Base-by-base conservation (phyloP, 1,284 basidiomycete genomes). In the Cryptococcus sp. region DNA sequence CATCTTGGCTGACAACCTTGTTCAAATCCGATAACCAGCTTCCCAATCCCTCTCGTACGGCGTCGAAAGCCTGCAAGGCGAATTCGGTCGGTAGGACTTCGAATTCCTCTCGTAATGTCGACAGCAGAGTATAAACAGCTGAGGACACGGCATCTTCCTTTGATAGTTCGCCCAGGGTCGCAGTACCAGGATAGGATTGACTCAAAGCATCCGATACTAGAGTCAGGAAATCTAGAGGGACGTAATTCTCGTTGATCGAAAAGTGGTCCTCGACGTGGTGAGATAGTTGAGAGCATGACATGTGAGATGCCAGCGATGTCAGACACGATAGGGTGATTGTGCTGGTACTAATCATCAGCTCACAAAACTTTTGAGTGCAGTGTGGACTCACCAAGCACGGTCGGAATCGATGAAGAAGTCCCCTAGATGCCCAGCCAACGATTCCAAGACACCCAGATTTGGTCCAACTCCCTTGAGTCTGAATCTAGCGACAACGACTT, bases 361-460 rank as follows among this genome's bases (percentile, higher is more conserved):
- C 14, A 1, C 22, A 43, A 10, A 37, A 16, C 23, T 36, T 32
- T 24, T 3, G 40, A 32, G n/a, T 22, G 24, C 10, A 13, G 48
- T 13, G 31, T 16, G 7, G 7, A 55, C 62, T 45, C 23, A 64
- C 57, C 49, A 50, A 4, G 64, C 64, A 50, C 58, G 63, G 14
- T 54, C 50, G 21, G 42, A 49, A 22, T 56, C 43, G 2, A 57
- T 50, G 4, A 66, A 43, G 45, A 62, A 69, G 52, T 70, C 71
- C 24, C 45, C 49, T 19, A 73, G 45, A 50, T 71, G 70, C 2
- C 60, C 70, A 1, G 69, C 65, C 7, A 73, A 54, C 7, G 63
- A 57, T 49, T 73, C 70, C 34, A 73, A 54, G 3, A 73, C 63
- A 22, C 70, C 71, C 43, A 65, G 55, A 55, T 73, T 71, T 14